Evolutionary conservation across 768 basidiomycete species (phyloP).

Genomic region (Trametes cubensis): DNA sequence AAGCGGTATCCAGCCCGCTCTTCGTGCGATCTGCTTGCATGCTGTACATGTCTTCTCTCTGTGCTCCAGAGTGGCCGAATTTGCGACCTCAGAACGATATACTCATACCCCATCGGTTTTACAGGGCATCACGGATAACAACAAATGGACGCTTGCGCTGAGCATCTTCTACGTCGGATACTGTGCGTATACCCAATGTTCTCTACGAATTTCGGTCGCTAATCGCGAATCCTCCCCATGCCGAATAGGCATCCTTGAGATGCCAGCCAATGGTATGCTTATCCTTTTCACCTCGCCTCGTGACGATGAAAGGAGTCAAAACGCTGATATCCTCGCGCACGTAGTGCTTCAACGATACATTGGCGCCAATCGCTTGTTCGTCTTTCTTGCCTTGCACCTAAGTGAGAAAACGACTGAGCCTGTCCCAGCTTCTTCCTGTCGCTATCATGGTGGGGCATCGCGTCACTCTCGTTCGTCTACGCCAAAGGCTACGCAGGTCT

Average conservation of each 20-base stretch:
- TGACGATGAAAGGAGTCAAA: neutral
- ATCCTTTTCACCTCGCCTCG: neutral
- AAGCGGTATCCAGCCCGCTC: no score
- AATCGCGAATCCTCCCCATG: neutral
- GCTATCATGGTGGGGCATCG: conserved; percentile 54
- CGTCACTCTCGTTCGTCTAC: conserved; percentile 56
- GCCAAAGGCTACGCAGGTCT: conserved; percentile 56
- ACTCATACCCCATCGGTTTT: neutral
- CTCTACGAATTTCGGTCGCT: neutral
- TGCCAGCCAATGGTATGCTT: conserved; percentile 58
- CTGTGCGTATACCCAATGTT: conserved; percentile 39
- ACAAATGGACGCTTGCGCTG: conserved; percentile 58
- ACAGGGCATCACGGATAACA: conserved; percentile 54
- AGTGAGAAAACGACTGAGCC: neutral
- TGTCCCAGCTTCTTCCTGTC: conserved; percentile 53
- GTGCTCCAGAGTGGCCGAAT: no score
- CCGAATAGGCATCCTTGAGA: conserved; percentile 51
- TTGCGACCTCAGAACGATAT: neutral
- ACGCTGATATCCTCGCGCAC: neutral
- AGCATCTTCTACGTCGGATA: conserved; percentile 66
- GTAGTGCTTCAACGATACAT: conserved; percentile 58
- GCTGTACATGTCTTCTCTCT: no score
- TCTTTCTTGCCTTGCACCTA: neutral
- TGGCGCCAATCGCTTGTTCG: conserved; percentile 60
- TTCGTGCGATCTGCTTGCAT: no score